Base-by-base conservation (phyloP, 2,329 filamentous ascomycete genomes). In the Phaeosphaeriaceae sp. region DNA sequence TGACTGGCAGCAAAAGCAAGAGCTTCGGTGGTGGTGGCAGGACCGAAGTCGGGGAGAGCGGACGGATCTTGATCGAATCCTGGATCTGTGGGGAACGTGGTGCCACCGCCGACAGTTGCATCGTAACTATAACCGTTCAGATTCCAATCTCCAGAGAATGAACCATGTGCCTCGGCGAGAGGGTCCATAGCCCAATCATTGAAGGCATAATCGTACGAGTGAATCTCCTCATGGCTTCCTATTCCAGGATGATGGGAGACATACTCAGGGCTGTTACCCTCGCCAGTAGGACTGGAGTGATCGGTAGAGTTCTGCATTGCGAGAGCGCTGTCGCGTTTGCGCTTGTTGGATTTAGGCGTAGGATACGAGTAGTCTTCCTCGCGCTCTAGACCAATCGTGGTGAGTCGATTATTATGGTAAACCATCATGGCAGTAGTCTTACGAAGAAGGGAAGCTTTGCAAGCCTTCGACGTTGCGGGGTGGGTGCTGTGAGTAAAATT, bases 331-430 rank as follows among this genome's bases (percentile, higher is more conserved):
- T 44, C 41, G 41, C 41, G 41, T 15, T 44, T 47, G 45, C 45
- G 45, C 45, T 53, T 47, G 17, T 15, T 47, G n/a, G 31, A 21
- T 10, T 40, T 48, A 10, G 17, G 15, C 1, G 42, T 48, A 4
- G 41, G 27, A 20, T 41, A 45, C 25, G n/a, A 11, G 27, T 15
- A 4, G 7, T 57, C 51, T 17, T 45, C 44, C 21, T 57, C 45
- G 15, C 27, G 19, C 7, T 60, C 60, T 10, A 64, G 21, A 44
- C 56, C 48, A 36, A 60, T 47, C 54, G 47, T 55, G 33, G 60
- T 62, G 40, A 64, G 59, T 41, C 60, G 20, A 48, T 66, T 62
- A 49, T 66, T 49, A 33, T 63, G 56, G 19, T 48, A 63, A 15
- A 9, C 15, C n/a, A 53, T 19, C 63, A 66, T 66, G 46, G 11